Evolutionary conservation across 768 basidiomycete species (phyloP).

Genomic region (Sutorius australiensis): DNA sequence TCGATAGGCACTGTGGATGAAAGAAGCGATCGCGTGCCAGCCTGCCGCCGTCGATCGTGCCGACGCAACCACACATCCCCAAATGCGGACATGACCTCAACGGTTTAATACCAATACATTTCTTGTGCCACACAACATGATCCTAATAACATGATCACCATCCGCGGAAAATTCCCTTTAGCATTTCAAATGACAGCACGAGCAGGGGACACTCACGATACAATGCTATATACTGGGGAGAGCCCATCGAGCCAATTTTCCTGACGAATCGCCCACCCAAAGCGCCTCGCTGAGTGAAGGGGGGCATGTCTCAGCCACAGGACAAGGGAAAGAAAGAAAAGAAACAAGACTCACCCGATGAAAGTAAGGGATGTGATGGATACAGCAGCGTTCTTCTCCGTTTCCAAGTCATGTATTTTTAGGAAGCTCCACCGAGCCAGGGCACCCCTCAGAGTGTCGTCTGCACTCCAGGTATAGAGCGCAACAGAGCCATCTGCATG

Average conservation of each 20-base stretch:
- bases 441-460: conserved; percentile 63
- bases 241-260: conserved; percentile 24
- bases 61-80: not conserved
- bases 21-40: no score
- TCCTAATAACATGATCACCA: not conserved
- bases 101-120: not conserved
- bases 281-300: conserved; percentile 17
- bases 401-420: conserved; percentile 64
- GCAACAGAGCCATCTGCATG: conserved; percentile 71
- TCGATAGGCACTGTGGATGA: no score
- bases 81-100: not conserved
- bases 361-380: conserved; percentile 79
- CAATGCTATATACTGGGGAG: conserved; percentile 7
- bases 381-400: conserved; percentile 36
- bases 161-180: not conserved
- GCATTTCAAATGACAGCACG: not conserved
- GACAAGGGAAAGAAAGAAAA: not conserved
- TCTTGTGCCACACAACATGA: not conserved
- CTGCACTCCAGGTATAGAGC: conserved; percentile 81
- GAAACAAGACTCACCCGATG: conserved; percentile 52
- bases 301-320: not conserved
- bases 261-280: conserved; percentile 25
- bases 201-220: not conserved
- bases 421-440: conserved; percentile 74
- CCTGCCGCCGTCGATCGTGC: no score